Conservation (phyloP, 2,329 filamentous ascomycete species). For the Fragosphaeria purpurea region DNA sequence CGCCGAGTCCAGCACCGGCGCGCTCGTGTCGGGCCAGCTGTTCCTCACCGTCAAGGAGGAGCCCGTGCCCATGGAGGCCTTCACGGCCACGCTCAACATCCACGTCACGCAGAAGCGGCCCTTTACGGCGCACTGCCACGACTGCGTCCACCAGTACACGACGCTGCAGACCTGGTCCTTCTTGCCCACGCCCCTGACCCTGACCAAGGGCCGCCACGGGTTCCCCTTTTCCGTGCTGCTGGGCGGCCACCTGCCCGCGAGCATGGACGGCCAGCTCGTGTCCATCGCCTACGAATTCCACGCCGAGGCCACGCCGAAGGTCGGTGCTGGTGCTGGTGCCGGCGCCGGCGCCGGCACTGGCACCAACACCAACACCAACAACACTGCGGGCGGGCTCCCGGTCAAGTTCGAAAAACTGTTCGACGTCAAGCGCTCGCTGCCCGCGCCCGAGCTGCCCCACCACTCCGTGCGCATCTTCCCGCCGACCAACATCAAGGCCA, state of each 20-base stretch:
- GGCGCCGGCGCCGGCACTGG: no score
- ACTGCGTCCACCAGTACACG: constrained; percentile 62
- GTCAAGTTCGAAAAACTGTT: constrained; percentile 59
- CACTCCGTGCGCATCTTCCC: constrained; percentile 91
- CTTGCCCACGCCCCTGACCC: constrained; percentile 43
- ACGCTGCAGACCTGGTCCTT: constrained; percentile 75
- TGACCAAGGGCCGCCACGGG: constrained; percentile 53
- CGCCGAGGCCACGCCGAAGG: constrained; percentile 47
- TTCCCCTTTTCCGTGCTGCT: constrained; percentile 88
- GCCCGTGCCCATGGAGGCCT: constrained; percentile 55
- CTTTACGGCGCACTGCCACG: constrained; percentile 65
- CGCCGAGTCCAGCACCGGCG: constrained; percentile 66
- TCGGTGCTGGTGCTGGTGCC: no score
- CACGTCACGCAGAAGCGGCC: constrained; percentile 71
- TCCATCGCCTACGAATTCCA: constrained; percentile 70
- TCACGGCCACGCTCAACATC: constrained; percentile 62
- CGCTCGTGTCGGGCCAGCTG: constrained; percentile 75
- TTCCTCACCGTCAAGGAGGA: constrained; percentile 62
- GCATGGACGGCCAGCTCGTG: constrained; percentile 62
- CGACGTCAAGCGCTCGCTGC: constrained; percentile 68
- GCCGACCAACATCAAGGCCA: constrained; percentile 84
- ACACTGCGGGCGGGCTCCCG: constrained; percentile 14
- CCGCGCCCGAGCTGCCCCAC: constrained; percentile 65
- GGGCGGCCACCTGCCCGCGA: constrained; percentile 75
- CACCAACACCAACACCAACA: constrained; percentile 36